These are phyloP conservation scores for Saccharomycopsis sp. DNA, from an alignment of 805 yeast species.

Conservation along the genomic window DNA sequence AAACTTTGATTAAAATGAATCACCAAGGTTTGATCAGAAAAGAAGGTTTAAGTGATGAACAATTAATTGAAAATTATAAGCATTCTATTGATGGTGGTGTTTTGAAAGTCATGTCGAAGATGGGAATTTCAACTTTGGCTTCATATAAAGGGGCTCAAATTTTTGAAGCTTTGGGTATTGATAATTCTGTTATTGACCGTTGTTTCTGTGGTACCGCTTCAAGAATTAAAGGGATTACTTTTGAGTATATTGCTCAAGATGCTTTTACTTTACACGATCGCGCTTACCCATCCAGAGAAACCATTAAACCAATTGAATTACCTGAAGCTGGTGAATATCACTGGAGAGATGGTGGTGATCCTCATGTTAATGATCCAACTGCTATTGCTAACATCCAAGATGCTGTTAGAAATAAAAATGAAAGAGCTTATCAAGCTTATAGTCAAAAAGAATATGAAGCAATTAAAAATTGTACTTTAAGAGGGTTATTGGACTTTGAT, in stretches of 20 bases:
- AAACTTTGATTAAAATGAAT: conserved; percentile 79
- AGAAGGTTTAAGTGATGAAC: conserved; percentile 42
- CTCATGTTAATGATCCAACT: conserved; percentile 89
- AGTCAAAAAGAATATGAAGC: conserved; percentile 88
- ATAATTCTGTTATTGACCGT: conserved; percentile 88
- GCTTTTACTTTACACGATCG: conserved; percentile 90
- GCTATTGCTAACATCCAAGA: conserved; percentile 95
- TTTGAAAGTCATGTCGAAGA: conserved; percentile 95
- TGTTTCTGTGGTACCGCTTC: conserved; percentile 98
- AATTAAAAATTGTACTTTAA: conserved; percentile 82
- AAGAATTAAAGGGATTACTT: conserved; percentile 90
- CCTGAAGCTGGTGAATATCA: conserved; percentile 97
- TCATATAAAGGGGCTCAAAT: conserved; percentile 99
- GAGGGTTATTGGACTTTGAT: conserved; percentile 92
- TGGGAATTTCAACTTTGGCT: conserved; percentile 98
- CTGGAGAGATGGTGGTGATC: conserved; percentile 98
- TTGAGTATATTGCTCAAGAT: conserved; percentile 94
- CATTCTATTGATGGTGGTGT: conserved; percentile 86
- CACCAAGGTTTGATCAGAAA: conserved; percentile 63
- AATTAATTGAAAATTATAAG: conserved; percentile 71
- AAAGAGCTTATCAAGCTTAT: conserved; percentile 84
- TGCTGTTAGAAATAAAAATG: conserved; percentile 96
- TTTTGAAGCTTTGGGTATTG: conserved; percentile 94
- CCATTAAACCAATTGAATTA: conserved; percentile 62
- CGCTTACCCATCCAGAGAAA: conserved; percentile 76